Base-by-base conservation (phyloP, 768 basidiomycete genomes). In the Leccinum broughii region DNA sequence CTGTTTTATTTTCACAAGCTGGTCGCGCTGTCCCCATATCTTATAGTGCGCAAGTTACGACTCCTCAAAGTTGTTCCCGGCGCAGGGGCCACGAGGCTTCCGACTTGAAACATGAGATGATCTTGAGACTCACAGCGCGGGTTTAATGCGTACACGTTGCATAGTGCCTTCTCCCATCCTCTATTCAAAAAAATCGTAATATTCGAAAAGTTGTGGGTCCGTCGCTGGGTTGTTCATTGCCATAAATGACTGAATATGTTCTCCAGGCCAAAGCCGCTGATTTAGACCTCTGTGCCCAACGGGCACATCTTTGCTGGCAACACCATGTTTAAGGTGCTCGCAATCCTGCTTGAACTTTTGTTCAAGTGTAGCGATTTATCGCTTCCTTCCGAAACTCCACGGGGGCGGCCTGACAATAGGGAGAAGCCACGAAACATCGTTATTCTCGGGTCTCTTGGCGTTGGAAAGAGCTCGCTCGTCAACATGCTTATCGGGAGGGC, bases 391-490 rank as follows among this genome's bases (percentile, higher is more conserved):
- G 1, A 34, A 13, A 14, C 46, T 26, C 52, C 22, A 51, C 56
- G 24, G 59, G 56, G 66, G 66, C 56, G 59, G 20, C 15, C n/a
- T 11, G 15, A n/a, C 11, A 20, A 46, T 30, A 28, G 2, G 26
- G 62, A 62, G 46, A 34, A 51, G 10, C 64, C 48, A 22, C 54
- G 44, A 46, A 66, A 66, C 14, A 57, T 72, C 2, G 22, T 70
- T 56, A 22, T 70, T 52, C 60, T 71, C 30, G 70, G 69, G n/a
- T 65, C 68, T 20, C 58, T 70, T 14, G 70, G 78, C 35, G 54
- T 64, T 26, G 74, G 74, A 10, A 80, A 80, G 60, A 78, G 80
- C 63, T 76, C 76, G 7, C 67, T 78, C 35, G 61, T 80, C 46
- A 80, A 80, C 62, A 69, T 79, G 70, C 57, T 80, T 6, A 54